Evolutionary conservation across 192 early-diverging fungal species (phyloP), one percentile per base, ranked within the genome.

Genomic region (Backusella psychrophila): DNA sequence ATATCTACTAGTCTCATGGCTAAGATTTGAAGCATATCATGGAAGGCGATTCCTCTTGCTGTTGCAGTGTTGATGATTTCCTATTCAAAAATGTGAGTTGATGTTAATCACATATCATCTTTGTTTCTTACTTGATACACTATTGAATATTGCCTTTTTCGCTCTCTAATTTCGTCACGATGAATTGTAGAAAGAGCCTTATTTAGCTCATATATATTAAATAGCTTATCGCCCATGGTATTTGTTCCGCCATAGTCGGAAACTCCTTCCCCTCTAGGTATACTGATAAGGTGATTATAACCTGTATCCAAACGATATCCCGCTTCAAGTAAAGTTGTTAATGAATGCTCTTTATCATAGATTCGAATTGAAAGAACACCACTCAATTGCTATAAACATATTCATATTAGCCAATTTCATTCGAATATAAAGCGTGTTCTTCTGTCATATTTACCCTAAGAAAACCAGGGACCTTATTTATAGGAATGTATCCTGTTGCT

Each of bases 401-500:
- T 63, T 2, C 38, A 29, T 49, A 49, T 11, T 2, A n/a, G 66
- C 21, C 14, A 66, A 65, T 29, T 14, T n/a, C 12, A 11, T 35
- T 31, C 36, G 33, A 7, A 35, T 23, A 8, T 11, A 70, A 36
- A 14, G 2, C 0, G 11, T 23, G 8, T 66, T n/a, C 41, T 29
- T 7, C 17, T 19, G 3, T 7, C 1, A 2, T 31, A 4, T 70
- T 72, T 80, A 80, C 78, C 41, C 46, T 74, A 8, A 80, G 35
- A 66, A 80, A 80, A 19, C 38, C 41, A 39, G 74, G 66, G 31
- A 80, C 70, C 34, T 74, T 53, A 59, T 72, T 17, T 39, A 65
- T 75, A 5, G 41, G 36, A 21, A 80, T 75, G 23, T 75, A 75
- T 3, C 78, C 78, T 35, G 78, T 79, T 7, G 78, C 78, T 9